A percentile compares a stretch with the other conserved stretches of the same genome.
Evolutionary conservation across 306 rosid genomes (phyloP).

Genomic region (Sphenostylis stenocarpa): DNA sequence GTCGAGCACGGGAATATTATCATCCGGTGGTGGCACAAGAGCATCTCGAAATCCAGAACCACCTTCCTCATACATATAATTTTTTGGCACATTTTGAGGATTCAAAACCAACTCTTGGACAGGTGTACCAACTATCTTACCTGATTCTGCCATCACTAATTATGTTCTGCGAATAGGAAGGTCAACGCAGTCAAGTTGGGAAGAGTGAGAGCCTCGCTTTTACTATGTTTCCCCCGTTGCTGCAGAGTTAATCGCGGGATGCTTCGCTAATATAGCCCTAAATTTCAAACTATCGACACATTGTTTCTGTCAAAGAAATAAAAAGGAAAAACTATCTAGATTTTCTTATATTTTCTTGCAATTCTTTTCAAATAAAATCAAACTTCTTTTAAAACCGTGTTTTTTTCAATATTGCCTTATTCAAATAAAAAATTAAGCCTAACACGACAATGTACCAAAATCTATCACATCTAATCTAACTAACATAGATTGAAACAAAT

Average conservation of each 20-base stretch:
- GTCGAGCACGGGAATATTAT: slow-evolving; percentile 42
- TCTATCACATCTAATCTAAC: too few species aligned
- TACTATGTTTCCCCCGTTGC: background rate
- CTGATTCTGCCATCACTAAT: slow-evolving; percentile 27
- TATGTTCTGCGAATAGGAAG: background rate
- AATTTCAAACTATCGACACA: background rate
- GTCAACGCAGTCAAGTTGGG: background rate
- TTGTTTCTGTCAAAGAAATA: background rate
- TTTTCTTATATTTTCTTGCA: background rate
- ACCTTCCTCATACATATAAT: slow-evolving; percentile 31
- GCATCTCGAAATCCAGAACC: slow-evolving; percentile 33
- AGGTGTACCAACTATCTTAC: background rate
- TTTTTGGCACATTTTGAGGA: slow-evolving; percentile 36
- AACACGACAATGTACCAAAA: background rate
- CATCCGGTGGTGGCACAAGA: slow-evolving; percentile 20
- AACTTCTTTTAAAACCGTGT: background rate
- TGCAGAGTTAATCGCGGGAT: background rate
- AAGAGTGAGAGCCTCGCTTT: background rate
- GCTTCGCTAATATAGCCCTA: background rate
- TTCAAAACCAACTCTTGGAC: slow-evolving; percentile 41
- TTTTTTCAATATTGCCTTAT: background rate
- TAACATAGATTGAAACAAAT: too few species aligned
- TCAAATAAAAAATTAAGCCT: background rate
- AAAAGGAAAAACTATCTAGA: background rate
- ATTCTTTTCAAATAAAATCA: background rate